phyloP scores from a whole-genome alignment of 306 rosid genomes.

The Rosa multiflora region DNA sequence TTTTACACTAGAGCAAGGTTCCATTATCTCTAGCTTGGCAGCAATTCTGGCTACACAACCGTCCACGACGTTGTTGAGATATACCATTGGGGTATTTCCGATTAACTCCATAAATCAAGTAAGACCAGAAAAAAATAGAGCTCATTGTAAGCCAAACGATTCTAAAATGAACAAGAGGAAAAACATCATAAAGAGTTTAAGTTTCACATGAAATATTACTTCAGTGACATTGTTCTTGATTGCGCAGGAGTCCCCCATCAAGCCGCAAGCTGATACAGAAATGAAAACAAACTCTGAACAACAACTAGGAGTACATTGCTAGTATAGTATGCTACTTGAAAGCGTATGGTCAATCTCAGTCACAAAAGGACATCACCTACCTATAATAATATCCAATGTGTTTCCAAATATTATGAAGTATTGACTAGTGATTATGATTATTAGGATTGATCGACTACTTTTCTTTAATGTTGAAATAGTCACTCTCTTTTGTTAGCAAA shows the following conservation, averaged over 20 bases:
- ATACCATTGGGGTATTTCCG: slow-evolving; percentile 71
- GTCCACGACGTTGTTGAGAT: slow-evolving; percentile 65
- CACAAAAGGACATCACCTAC: background rate
- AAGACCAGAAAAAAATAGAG: background rate
- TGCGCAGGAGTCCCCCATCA: slow-evolving; percentile 50
- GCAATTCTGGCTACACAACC: slow-evolving; percentile 71
- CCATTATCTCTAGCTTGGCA: slow-evolving; percentile 75
- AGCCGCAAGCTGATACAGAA: slow-evolving; percentile 2
- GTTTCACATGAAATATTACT: slow-evolving; percentile 35
- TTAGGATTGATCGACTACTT: too few species aligned
- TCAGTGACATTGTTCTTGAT: slow-evolving; percentile 76
- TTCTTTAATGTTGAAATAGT: too few species aligned
- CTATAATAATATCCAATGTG: too few species aligned
- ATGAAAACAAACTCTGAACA: background rate
- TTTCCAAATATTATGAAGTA: too few species aligned
- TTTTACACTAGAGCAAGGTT: slow-evolving; percentile 75
- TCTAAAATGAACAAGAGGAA: background rate
- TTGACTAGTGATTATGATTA: too few species aligned
- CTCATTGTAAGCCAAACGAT: background rate
- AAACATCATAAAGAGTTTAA: slow-evolving; percentile 1
- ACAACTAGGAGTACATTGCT: too few species aligned
- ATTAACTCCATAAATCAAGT: slow-evolving; percentile 44
- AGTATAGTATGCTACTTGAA: background rate
- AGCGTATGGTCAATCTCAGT: background rate
- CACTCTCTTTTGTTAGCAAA: too few species aligned